Evolutionary conservation across 2,329 filamentous ascomycete genomes (phyloP).

Genomic region (Eurotiales sp.): DNA sequence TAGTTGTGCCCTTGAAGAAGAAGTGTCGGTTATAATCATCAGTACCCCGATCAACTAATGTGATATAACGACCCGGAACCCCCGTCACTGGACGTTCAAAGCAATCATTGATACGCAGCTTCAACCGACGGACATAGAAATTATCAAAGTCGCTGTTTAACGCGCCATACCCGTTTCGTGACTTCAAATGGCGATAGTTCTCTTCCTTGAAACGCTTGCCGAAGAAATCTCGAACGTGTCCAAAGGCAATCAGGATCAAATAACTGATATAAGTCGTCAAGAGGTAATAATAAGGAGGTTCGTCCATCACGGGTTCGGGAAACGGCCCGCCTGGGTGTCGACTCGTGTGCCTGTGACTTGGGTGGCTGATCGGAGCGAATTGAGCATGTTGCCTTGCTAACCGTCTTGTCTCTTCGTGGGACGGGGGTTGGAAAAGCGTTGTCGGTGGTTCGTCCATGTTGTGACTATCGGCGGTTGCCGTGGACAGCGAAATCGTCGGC

Average conservation of each 20-base stretch:
- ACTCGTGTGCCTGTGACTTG: constrained; percentile 83
- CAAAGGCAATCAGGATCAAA: constrained; percentile 89
- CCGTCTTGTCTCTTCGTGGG: constrained; percentile 73
- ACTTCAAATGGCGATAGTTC: constrained; percentile 79
- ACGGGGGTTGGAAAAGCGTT: constrained; percentile 83
- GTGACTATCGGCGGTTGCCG: constrained; percentile 72
- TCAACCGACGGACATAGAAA: constrained; percentile 90
- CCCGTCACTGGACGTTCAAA: constrained; percentile 90
- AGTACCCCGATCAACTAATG: constrained; percentile 83
- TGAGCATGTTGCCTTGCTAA: constrained; percentile 79
- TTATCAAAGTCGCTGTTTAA: constrained; percentile 98
- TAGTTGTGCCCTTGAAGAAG: constrained; percentile 81
- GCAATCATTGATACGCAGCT: constrained; percentile 93
- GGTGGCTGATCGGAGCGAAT: constrained; percentile 79
- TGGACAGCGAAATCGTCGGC: constrained; percentile 88
- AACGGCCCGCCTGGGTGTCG: constrained; percentile 78
- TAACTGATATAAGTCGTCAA: constrained; percentile 99
- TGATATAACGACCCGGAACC: constrained; percentile 91
- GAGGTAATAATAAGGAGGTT: constrained; percentile 94
- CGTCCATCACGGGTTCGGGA: constrained; percentile 81
- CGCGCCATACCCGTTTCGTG: constrained; percentile 84
- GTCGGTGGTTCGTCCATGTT: constrained; percentile 69
- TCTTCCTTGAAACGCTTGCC: constrained; percentile 89
- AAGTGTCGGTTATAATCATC: constrained; percentile 90
- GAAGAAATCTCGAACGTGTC: constrained; percentile 95